Evolutionary conservation across 23 red algal genomes (phyloP).

Genomic region (Gracilaria gracilis): DNA sequence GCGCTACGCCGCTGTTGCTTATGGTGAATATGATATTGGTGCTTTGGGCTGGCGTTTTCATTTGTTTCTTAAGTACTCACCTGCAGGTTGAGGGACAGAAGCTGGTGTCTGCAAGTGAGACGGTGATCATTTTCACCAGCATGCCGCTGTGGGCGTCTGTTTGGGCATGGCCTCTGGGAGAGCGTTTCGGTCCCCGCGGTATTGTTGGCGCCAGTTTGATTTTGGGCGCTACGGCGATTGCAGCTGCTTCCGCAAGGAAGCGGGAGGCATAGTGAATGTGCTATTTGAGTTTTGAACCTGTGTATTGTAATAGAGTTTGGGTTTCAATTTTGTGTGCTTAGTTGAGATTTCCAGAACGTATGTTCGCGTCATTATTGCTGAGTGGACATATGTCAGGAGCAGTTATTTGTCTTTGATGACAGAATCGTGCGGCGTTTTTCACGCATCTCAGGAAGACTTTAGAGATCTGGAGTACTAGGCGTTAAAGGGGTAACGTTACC

Average conservation of each 20-base stretch:
- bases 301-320: too few relatives aligned
- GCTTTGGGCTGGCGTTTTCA: slow-evolving; percentile 71
- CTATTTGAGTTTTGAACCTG: neutral
- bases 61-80: slow-evolving; percentile 51
- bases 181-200: slow-evolving; percentile 59
- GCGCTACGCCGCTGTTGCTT: slow-evolving; percentile 59
- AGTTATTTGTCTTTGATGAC: too few relatives aligned
- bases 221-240: slow-evolving; percentile 57
- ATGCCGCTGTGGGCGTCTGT: slow-evolving; percentile 80
- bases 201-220: slow-evolving; percentile 67
- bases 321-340: too few relatives aligned
- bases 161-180: slow-evolving; percentile 65
- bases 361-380: too few relatives aligned
- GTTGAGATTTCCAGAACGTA: too few relatives aligned
- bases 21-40: slow-evolving; percentile 52
- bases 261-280: neutral
- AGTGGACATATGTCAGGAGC: too few relatives aligned
- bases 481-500: too few relatives aligned
- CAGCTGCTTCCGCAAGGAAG: neutral
- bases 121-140: slow-evolving; percentile 76
- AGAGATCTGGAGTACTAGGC: too few relatives aligned
- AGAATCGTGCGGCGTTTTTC: too few relatives aligned
- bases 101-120: slow-evolving; percentile 67
- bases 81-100: slow-evolving; percentile 78
- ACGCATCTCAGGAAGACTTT: too few relatives aligned